Conservation (phyloP, 2,329 filamentous ascomycete genomes). For the Trichoderma oligosporum region DNA sequence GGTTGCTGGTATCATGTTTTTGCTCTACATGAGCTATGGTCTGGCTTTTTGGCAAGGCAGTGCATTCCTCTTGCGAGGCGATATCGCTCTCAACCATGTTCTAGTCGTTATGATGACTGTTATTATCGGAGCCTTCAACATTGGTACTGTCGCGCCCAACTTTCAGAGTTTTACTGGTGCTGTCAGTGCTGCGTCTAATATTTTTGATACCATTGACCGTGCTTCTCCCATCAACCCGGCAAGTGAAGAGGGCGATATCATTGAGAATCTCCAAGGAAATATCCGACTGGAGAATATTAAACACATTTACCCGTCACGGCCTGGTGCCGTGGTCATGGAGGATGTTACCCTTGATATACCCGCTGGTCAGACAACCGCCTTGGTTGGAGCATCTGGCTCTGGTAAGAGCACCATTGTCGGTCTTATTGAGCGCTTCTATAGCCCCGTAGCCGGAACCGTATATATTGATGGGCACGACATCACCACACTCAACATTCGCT, state of each 20-base stretch:
- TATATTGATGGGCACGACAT: slow-evolving; percentile 81
- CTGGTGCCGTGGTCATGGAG: slow-evolving; percentile 85
- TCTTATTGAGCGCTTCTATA: slow-evolving; percentile 89
- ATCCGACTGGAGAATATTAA: slow-evolving; percentile 80
- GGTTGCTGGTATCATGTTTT: slow-evolving; percentile 77
- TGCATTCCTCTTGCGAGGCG: slow-evolving; percentile 64
- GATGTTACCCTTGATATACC: slow-evolving; percentile 76
- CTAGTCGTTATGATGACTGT: slow-evolving; percentile 85
- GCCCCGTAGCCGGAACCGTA: slow-evolving; percentile 75
- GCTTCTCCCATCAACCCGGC: slow-evolving; percentile 77
- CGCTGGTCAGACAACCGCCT: slow-evolving; percentile 84
- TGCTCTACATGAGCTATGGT: slow-evolving; percentile 83
- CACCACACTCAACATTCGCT: slow-evolving; percentile 75
- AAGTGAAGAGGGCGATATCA: slow-evolving; percentile 63
- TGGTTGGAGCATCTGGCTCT: slow-evolving; percentile 90
- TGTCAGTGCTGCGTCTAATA: slow-evolving; percentile 81
- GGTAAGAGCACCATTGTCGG: slow-evolving; percentile 95
- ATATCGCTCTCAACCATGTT: slow-evolving; percentile 65
- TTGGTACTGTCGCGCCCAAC: slow-evolving; percentile 85
- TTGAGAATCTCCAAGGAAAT: slow-evolving; percentile 69
- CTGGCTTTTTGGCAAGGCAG: slow-evolving; percentile 87
- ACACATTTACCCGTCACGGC: slow-evolving; percentile 91
- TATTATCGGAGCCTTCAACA: slow-evolving; percentile 87
- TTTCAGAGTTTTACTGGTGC: slow-evolving; percentile 80
- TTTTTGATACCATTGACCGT: slow-evolving; percentile 90